Conservation (phyloP, 129 eudicot genomes). For the Chrysanthemum lavandulifolium region DNA sequence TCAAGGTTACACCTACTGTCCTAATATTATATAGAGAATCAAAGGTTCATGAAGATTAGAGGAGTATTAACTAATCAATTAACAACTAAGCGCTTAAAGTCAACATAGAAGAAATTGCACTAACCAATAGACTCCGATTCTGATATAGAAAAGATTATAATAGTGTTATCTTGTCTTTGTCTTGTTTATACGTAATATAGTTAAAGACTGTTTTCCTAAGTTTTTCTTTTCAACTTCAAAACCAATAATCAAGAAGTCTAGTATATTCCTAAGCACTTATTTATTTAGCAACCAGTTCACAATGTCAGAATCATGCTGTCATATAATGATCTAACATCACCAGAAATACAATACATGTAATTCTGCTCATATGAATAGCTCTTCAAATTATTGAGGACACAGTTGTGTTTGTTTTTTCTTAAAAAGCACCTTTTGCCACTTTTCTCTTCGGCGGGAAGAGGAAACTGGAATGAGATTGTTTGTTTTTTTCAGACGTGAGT, state of each 20-base stretch:
- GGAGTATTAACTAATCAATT: slow-evolving; percentile 21
- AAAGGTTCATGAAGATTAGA: slow-evolving; percentile 18
- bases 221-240: neutral
- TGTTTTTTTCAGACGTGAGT: too few relatives aligned
- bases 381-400: too few relatives aligned
- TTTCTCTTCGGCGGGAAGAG: too few relatives aligned
- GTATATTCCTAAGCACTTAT: neutral
- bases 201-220: neutral
- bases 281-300: neutral
- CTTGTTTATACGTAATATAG: neutral
- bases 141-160: slow-evolving; percentile 10
- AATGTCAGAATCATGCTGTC: neutral
- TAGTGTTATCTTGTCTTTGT: slow-evolving; percentile 12
- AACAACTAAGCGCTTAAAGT: slow-evolving; percentile 25
- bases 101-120: slow-evolving; percentile 9
- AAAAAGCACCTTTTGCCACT: too few relatives aligned
- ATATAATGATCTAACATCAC: too few relatives aligned
- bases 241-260: neutral
- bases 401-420: too few relatives aligned
- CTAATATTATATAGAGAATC: slow-evolving; percentile 14
- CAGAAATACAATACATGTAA: too few relatives aligned
- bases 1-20: slow-evolving; percentile 14
- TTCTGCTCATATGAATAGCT: too few relatives aligned
- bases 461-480: too few relatives aligned
- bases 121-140: slow-evolving; percentile 7